Conservation (phyloP, 2,329 filamentous ascomycete species). For the Emericellopsis atlantica region DNA sequence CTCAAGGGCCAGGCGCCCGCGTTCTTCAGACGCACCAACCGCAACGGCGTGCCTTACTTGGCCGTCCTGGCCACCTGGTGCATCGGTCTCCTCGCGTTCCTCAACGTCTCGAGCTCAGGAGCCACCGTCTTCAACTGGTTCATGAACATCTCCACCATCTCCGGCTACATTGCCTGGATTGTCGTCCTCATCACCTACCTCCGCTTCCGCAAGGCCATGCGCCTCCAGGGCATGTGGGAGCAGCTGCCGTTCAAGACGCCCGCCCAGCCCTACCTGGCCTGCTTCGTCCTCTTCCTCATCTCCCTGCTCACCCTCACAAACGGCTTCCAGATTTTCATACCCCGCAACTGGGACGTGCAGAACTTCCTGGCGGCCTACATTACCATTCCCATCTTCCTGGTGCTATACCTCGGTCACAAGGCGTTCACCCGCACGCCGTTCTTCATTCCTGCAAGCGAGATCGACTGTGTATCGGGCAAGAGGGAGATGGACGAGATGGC, state of each 20-base stretch:
- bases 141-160: slow-evolving; percentile 54
- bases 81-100: slow-evolving; percentile 55
- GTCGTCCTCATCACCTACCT: slow-evolving; percentile 45
- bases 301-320: slow-evolving; percentile 56
- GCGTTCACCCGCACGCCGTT: slow-evolving; percentile 28
- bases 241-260: slow-evolving; percentile 38
- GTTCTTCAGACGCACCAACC: slow-evolving; percentile 46
- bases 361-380: slow-evolving; percentile 56
- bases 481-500: slow-evolving; percentile 49
- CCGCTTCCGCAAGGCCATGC: slow-evolving; percentile 45
- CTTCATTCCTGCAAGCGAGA: slow-evolving; percentile 27
- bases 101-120: slow-evolving; percentile 52
- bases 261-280: slow-evolving; percentile 52
- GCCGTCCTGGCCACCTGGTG: slow-evolving; percentile 40
- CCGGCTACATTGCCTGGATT: slow-evolving; percentile 48
- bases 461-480: slow-evolving; percentile 46
- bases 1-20: slow-evolving; percentile 53
- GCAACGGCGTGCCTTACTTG: slow-evolving; percentile 46
- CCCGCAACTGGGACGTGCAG: slow-evolving; percentile 45
- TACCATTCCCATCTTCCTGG: slow-evolving; percentile 47
- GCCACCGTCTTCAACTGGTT: slow-evolving; percentile 60
- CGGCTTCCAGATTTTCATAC: slow-evolving; percentile 64
- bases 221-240: slow-evolving; percentile 34
- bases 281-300: slow-evolving; percentile 43
- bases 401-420: slow-evolving; percentile 51